A percentile compares a stretch with the other conserved stretches of the same genome.
Evolutionary conservation across 495 filamentous ascomycete genomes (phyloP).

Genomic region (Hypoxylon lienhwacheense): DNA sequence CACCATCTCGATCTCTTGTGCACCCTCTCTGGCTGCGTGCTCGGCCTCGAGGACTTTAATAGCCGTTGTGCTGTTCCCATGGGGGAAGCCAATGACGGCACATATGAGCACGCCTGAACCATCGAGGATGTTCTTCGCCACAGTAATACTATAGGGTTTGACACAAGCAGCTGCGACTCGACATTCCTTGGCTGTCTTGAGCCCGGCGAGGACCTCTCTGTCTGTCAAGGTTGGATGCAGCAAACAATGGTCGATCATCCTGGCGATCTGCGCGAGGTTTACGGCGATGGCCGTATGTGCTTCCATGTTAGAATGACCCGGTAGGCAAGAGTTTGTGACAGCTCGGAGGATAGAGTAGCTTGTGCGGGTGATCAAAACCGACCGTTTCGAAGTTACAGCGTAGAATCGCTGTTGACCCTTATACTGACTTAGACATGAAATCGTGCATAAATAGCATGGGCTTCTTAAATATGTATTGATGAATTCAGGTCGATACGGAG

Average conservation of each 20-base stretch:
- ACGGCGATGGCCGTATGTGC: conserved; percentile 46
- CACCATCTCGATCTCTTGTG: conserved; percentile 61
- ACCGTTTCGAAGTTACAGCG: no score
- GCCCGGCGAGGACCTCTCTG: conserved; percentile 52
- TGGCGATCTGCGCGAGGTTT: conserved; percentile 56
- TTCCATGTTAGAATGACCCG: conserved; percentile 9
- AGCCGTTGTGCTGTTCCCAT: conserved; percentile 57
- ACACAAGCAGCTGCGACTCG: conserved; percentile 59
- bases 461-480: no score
- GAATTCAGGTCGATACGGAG: no score
- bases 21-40: conserved; percentile 51
- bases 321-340: background rate
- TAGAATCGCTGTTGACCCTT: no score
- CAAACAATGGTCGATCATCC: conserved; percentile 63
- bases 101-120: conserved; percentile 55
- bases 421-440: background rate
- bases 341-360: background rate
- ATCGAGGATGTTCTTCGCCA: conserved; percentile 50
- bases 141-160: conserved; percentile 57
- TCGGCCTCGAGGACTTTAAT: conserved; percentile 57
- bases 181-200: conserved; percentile 49
- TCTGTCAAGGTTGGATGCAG: conserved; percentile 64
- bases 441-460: no score
- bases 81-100: conserved; percentile 61
- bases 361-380: background rate